A percentile compares a stretch with the other conserved stretches of the same genome.
These are phyloP conservation scores for Cordyceps pruinosa DNA, from an alignment of 2,329 filamentous ascomycete species.

Conservation along the genomic window DNA sequence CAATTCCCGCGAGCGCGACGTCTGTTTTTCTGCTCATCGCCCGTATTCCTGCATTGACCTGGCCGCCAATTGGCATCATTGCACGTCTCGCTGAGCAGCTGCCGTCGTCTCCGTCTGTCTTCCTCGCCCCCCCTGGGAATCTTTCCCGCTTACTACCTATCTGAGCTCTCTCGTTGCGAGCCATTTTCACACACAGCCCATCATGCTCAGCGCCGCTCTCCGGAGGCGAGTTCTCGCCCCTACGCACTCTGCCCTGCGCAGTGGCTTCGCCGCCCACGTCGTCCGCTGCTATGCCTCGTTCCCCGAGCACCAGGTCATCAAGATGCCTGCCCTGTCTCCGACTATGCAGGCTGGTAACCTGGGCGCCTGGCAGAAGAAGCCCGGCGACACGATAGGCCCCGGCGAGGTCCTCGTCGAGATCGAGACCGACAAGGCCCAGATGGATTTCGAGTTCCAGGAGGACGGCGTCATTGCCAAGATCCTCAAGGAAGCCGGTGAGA, in stretches of 20 bases:
- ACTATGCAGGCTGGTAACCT: conserved; percentile 98
- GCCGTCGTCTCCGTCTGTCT: neutral
- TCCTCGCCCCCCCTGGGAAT: neutral
- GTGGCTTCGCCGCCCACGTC: conserved; percentile 45
- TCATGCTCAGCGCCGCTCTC: conserved; percentile 58
- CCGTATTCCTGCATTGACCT: neutral
- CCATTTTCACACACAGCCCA: conserved; percentile 14
- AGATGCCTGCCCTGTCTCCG: conserved; percentile 95
- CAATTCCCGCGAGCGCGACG: conserved; percentile 13
- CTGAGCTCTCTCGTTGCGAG: conserved; percentile 8
- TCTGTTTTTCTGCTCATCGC: conserved; percentile 3
- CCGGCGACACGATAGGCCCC: conserved; percentile 76
- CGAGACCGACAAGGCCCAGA: conserved; percentile 99
- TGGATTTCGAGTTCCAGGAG: conserved; percentile 99
- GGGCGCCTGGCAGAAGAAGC: conserved; percentile 96
- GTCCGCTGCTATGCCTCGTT: conserved; percentile 71
- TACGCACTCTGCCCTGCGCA: conserved; percentile 44
- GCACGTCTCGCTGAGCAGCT: neutral
- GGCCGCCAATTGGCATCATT: conserved; percentile 9
- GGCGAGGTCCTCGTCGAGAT: conserved; percentile 97
- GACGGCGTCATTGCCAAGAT: conserved; percentile 94
- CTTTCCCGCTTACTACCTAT: neutral
- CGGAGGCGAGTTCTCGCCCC: conserved; percentile 53
- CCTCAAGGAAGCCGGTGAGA: conserved; percentile 84
- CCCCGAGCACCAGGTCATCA: conserved; percentile 89